Base-by-base conservation (phyloP, 257 asterid species). In the Solanum chiquidenum region DNA sequence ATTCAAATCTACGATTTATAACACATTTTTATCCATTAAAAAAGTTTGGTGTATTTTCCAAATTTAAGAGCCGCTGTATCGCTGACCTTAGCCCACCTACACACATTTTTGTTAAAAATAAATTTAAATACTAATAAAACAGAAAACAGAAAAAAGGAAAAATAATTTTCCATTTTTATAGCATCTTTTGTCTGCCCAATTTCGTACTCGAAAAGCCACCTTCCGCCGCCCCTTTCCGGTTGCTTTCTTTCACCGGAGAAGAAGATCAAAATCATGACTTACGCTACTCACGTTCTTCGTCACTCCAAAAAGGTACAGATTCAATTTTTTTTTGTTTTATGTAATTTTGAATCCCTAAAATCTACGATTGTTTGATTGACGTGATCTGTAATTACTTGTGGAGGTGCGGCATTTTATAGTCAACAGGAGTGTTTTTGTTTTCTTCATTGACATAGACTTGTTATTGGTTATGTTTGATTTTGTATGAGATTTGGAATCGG, bases 281-380 rank as follows among this genome's bases (percentile, higher is more conserved):
- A 90, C 86, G 90, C 93, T 34, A 91, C 93, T 86, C 94, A 95
- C 87, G 80, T 96, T 83, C 49, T 93, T 84, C 94, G 92, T 89
- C 96, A 95, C 91, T 92, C 96, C 11, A 91, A 87, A 84, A 94
- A 93, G 96, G 99, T 95, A 0, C 80, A 2, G 74, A 27, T 83
- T 87, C 68, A 35, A 25, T 7, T 12, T 13, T 20, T 37, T 77
- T 0, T 42, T 37, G 14, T 5, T 29, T 13, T 66, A 2, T 42
- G 37, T 75, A 25, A 23, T 25, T 34, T 46, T 86, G 27, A 12
- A 86, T 33, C 72, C 33, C 20, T 75, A 72, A 69, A 76, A 23
- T 79, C 35, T 7, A 46, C 64, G 34, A 12, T 73, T 68, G 83
- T 46, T 46, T 40, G 62, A 71, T 79, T 42, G n/a, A 7, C 6